Base-by-base conservation (phyloP, 2,329 filamentous ascomycete genomes). In the Xylaria sp. region DNA sequence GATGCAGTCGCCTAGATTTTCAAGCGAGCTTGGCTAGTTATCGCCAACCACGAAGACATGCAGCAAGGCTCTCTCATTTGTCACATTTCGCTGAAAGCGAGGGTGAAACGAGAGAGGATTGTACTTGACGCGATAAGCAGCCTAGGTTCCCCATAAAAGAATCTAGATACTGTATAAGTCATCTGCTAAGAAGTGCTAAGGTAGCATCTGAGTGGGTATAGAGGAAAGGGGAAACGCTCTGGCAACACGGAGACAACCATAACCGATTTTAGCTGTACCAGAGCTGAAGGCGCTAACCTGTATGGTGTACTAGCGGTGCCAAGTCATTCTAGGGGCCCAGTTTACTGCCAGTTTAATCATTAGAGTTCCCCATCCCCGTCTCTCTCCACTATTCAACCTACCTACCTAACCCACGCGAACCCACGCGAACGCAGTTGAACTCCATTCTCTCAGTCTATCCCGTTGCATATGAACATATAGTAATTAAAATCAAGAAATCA, bases 261-360 rank as follows among this genome's bases (percentile, higher is more conserved):
- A 63, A 61, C 62, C 59, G 63, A 60, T 37, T 58, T 57, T 69
- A 71, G 66, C 44, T 66, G 65, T 58, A 47, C 50, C 64, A 57
- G 44, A 63, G 55, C 55, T 60, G 40, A 25, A 62, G 44, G 44
- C 47, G 47, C 59, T 61, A 61, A 27, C 47, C 51, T 54, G 12
- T 12, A 29, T 23, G 8, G n/a, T 10, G 5, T 47, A 23, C 44
- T 47, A 23, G 44, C 44, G 5, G 44, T 47, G 44, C 44, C 44
- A 21, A 48, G 44, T 25, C 12, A 23, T 18, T 53, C 51, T 63
- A 37, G 42, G 48, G 5, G 32, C 53, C 62, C 51, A 59, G 40
- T 13, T n/a, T 51, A 27, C 1, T 29, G 44, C 40, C 37, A 53
- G 47, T 48, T 48, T 25, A 60, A 40, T n/a, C 5, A 47, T 58